Conservation (phyloP, 2,329 filamentous ascomycete species). For the Raffaelea arxii region DNA sequence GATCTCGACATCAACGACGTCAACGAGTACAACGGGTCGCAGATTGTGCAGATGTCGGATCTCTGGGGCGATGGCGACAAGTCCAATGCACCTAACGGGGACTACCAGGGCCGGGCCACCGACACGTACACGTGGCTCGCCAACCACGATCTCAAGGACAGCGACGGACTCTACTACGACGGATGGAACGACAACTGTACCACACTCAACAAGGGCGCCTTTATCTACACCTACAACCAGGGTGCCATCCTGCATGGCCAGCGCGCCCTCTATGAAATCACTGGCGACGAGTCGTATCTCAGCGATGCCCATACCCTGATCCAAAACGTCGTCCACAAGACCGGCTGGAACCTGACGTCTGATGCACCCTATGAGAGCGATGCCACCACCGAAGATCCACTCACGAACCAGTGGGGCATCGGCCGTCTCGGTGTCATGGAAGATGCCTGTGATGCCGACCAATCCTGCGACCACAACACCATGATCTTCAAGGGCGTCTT, state of each 20-base stretch:
- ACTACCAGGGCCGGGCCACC: neutral
- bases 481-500: conserved; percentile 93
- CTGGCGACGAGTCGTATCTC: conserved; percentile 43
- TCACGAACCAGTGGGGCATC: conserved; percentile 42
- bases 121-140: neutral
- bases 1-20: neutral
- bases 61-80: neutral
- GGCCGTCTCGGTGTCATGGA: conserved; percentile 72
- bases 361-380: conserved; percentile 28
- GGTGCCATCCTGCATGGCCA: neutral
- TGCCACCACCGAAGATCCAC: neutral
- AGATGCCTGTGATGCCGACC: conserved; percentile 67
- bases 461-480: conserved; percentile 68
- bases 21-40: neutral
- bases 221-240: neutral
- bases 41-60: neutral
- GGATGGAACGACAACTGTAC: neutral
- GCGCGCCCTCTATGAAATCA: neutral
- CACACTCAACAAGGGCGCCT: neutral
- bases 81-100: neutral
- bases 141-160: neutral
- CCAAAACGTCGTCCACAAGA: conserved; percentile 61
- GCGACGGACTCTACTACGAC: neutral
- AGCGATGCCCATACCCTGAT: conserved; percentile 69
- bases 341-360: conserved; percentile 53